Conservation (phyloP, 2,329 filamentous ascomycete species). For the Xylaria sp. region DNA sequence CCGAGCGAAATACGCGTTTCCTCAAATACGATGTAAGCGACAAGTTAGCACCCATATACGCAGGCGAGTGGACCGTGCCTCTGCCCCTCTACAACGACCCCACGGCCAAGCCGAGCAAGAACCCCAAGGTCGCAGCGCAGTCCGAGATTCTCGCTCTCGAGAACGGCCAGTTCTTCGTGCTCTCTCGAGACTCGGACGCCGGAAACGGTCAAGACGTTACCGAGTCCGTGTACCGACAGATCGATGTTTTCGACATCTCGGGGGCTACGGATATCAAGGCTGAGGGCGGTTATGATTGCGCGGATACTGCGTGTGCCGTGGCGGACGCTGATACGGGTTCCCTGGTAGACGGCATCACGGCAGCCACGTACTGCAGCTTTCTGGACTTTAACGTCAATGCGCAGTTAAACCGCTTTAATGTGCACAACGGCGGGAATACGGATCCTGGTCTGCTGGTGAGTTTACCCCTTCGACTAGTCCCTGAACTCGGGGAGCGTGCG, state of each 20-base stretch:
- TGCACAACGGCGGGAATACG: constrained; percentile 70
- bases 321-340: constrained; percentile 50
- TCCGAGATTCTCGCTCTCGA: constrained; percentile 71
- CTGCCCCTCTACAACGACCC: constrained; percentile 64
- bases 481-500: too few species aligned
- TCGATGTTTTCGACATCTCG: constrained; percentile 71
- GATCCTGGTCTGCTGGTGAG: constrained; percentile 57
- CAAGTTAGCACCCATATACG: constrained; percentile 50
- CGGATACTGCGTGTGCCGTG: constrained; percentile 35
- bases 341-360: constrained; percentile 58
- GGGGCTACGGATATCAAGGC: constrained; percentile 66
- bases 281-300: constrained; percentile 44
- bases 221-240: constrained; percentile 67
- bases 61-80: constrained; percentile 69
- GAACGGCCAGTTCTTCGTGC: constrained; percentile 67
- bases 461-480: too few species aligned
- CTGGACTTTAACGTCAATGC: constrained; percentile 71
- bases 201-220: constrained; percentile 62
- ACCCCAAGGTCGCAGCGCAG: constrained; percentile 64
- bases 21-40: constrained; percentile 67
- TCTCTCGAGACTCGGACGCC: constrained; percentile 66
- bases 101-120: constrained; percentile 52
- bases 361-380: constrained; percentile 69
- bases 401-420: constrained; percentile 67
- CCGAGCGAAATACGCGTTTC: constrained; percentile 63